Conservation (phyloP, 2,329 filamentous ascomycete species). For the Fusarium incarnatum region DNA sequence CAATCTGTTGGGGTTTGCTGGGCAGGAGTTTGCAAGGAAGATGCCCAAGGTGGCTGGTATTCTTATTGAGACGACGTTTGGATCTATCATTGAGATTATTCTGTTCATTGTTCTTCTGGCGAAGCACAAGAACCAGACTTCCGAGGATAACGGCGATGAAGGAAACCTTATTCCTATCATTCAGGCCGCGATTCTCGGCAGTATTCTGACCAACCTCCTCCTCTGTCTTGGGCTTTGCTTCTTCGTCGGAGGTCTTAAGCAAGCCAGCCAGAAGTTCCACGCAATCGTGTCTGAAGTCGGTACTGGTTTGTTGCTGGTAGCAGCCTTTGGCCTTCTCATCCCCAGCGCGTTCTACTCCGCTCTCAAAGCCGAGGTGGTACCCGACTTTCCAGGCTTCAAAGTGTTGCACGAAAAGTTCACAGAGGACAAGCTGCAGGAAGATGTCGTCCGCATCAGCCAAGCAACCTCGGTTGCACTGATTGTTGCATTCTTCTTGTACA, state of each 20-base stretch:
- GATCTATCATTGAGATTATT: conserved; percentile 75
- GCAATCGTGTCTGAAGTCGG: conserved; percentile 76
- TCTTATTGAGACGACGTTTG: conserved; percentile 63
- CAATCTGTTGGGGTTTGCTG: conserved; percentile 61
- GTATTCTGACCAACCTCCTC: conserved; percentile 74
- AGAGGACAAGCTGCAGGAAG: conserved; percentile 54
- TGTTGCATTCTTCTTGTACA: conserved; percentile 66
- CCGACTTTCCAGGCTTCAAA: conserved; percentile 37
- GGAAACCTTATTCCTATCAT: conserved; percentile 68
- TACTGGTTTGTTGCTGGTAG: conserved; percentile 72
- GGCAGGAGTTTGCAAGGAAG: conserved; percentile 72
- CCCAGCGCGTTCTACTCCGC: conserved; percentile 53
- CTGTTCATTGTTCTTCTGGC: conserved; percentile 73
- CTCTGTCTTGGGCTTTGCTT: conserved; percentile 77
- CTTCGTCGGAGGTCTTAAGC: conserved; percentile 70
- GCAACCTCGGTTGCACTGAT: conserved; percentile 72
- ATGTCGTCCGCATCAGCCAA: conserved; percentile 69
- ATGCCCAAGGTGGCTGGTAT: conserved; percentile 71
- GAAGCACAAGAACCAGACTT: conserved; percentile 42
- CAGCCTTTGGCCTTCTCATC: conserved; percentile 55
- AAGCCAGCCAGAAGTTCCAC: conserved; percentile 71
- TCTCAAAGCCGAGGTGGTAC: conserved; percentile 47
- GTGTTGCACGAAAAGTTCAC: conserved; percentile 48
- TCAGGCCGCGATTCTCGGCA: conserved; percentile 75
- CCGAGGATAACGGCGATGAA: conserved; percentile 45